Evolutionary conservation across 352 stramenopile genomes (phyloP).

Genomic region (Pythium folliculosum): DNA sequence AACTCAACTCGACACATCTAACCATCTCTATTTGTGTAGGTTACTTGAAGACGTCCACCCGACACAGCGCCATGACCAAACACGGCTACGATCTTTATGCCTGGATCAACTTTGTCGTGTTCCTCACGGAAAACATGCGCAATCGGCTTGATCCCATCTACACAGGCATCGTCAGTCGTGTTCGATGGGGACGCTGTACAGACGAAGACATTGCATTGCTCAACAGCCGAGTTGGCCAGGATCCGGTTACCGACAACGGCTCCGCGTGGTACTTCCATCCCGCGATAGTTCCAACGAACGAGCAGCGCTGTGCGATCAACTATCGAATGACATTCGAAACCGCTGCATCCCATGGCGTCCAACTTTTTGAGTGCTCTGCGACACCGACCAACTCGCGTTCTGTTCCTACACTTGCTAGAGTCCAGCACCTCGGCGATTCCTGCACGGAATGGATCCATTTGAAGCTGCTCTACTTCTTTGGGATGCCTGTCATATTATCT

Average conservation of each 20-base stretch:
- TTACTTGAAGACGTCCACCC: conserved; percentile 2
- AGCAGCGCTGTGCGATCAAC: neutral
- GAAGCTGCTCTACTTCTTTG: neutral
- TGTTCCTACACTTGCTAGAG: neutral
- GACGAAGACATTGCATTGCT: neutral
- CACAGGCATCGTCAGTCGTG: neutral
- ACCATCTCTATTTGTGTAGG: neutral
- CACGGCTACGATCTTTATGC: neutral
- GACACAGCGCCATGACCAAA: neutral
- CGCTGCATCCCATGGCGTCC: neutral
- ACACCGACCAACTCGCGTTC: neutral
- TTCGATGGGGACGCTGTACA: neutral
- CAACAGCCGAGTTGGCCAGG: neutral
- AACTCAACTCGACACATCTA: neutral
- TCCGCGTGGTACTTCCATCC: neutral
- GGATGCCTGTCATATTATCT: neutral
- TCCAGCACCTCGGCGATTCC: neutral
- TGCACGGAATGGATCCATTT: neutral
- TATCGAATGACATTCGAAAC: neutral
- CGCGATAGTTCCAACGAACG: neutral
- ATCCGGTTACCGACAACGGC: neutral
- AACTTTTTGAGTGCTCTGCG: neutral
- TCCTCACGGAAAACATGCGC: neutral
- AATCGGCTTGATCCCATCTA: neutral
- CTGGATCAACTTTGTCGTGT: neutral